Conservation (phyloP, 1,284 basidiomycete genomes). For the Coriolopsis trogii region DNA sequence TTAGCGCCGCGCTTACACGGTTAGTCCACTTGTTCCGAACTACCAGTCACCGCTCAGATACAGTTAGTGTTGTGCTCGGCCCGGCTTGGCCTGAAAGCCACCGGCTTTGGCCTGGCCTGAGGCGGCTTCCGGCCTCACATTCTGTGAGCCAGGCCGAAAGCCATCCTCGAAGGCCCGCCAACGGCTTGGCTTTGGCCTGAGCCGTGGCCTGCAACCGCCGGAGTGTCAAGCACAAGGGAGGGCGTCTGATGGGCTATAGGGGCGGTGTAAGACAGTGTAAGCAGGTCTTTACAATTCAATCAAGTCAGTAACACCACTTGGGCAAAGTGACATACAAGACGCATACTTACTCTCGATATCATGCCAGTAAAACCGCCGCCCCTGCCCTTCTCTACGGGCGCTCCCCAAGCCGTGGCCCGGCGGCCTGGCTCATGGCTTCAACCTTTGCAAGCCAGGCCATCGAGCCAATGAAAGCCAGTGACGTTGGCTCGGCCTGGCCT, state of each 20-base stretch:
- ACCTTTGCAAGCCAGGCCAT: background rate
- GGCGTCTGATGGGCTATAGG: background rate
- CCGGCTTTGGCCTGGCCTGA: background rate
- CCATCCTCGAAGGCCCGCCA: background rate
- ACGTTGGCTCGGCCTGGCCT: too few species aligned
- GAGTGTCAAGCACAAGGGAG: background rate
- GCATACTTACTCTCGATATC: background rate
- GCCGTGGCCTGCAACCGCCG: background rate
- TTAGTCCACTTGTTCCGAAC: background rate
- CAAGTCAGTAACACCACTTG: too few species aligned
- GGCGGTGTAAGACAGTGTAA: too few species aligned
- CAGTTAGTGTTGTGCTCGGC: background rate
- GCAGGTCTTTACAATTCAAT: too few species aligned
- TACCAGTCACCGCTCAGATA: too few species aligned
- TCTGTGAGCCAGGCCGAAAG: background rate
- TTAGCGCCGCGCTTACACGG: background rate
- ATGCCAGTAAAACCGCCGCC: too few species aligned
- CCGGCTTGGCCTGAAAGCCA: background rate
- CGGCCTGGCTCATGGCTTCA: background rate
- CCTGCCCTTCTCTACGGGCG: background rate
- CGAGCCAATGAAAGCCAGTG: too few species aligned
- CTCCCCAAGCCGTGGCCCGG: background rate
- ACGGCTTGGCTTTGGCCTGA: background rate
- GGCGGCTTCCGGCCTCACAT: background rate
- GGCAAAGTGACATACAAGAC: background rate